Percentiles rank a stretch among this genome's conserved stretches.
Conservation (phyloP, 2,329 filamentous ascomycete species). For the Fusarium circinatum region DNA sequence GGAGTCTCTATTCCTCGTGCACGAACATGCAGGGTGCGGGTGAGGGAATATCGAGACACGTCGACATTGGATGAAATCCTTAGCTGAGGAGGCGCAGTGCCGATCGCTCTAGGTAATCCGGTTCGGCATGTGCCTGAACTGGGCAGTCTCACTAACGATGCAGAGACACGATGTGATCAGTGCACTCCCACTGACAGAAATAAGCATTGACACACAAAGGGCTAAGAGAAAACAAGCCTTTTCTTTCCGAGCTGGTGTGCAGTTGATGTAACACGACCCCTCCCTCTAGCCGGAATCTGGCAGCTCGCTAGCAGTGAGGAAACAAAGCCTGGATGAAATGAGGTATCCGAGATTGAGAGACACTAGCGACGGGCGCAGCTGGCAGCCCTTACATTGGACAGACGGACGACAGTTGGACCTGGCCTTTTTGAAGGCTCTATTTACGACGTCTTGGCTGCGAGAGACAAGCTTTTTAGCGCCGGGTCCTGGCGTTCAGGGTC, state of each 20-base stretch:
- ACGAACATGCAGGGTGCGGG: background rate
- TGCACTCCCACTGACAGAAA: background rate
- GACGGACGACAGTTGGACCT: background rate
- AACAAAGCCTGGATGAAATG: background rate
- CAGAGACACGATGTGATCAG: background rate
- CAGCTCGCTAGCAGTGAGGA: background rate
- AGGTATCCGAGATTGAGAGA: background rate
- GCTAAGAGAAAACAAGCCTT: background rate
- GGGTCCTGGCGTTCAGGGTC: background rate
- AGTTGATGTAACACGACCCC: background rate
- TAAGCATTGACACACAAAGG: background rate
- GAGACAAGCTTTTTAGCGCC: background rate
- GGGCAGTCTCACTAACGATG: background rate
- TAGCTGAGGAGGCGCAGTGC: background rate
- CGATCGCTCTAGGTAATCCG: background rate
- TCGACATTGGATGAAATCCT: background rate
- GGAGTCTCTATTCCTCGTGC: background rate
- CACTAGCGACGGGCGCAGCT: background rate
- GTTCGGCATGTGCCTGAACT: background rate
- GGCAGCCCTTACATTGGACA: background rate
- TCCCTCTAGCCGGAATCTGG: background rate
- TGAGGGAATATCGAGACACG: background rate
- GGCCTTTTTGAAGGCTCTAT: background rate
- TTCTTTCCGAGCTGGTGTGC: background rate
- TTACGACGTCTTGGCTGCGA: background rate